phyloP scores from a whole-genome alignment of 805 yeast species.

The Metschnikowia drakensbergensis region DNA sequence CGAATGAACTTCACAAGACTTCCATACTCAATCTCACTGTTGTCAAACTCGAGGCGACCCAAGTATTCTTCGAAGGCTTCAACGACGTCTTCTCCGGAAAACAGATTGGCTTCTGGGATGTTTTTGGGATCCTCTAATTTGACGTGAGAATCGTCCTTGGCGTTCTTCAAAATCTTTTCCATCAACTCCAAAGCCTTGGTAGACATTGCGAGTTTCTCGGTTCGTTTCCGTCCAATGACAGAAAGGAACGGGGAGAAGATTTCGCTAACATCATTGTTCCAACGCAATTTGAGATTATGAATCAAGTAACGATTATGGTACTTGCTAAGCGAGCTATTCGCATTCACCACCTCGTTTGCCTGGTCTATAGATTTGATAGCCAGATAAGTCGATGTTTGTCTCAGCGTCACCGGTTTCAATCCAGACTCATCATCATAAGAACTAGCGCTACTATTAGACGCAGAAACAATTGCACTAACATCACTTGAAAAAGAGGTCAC shows the following conservation, averaged over 20 bases:
- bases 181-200: slow-evolving; percentile 48
- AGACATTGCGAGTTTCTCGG: slow-evolving; percentile 44
- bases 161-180: slow-evolving; percentile 36
- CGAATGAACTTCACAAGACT: slow-evolving; percentile 65
- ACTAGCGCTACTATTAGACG: slow-evolving; percentile 2
- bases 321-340: slow-evolving; percentile 24
- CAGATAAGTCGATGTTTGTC: slow-evolving; percentile 26
- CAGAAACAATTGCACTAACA: not conserved
- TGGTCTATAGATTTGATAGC: slow-evolving; percentile 26
- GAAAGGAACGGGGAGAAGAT: slow-evolving; percentile 55
- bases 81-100: slow-evolving; percentile 32
- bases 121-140: slow-evolving; percentile 1
- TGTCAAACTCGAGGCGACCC: slow-evolving; percentile 32
- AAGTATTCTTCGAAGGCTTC: slow-evolving; percentile 53
- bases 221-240: slow-evolving; percentile 40
- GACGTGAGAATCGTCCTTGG: slow-evolving; percentile 12
- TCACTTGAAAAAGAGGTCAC: slow-evolving; percentile 7
- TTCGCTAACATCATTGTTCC: slow-evolving; percentile 72
- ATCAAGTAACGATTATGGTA: slow-evolving; percentile 69
- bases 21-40: slow-evolving; percentile 48
- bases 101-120: slow-evolving; percentile 13
- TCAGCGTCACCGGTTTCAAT: slow-evolving; percentile 1
- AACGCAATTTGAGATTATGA: slow-evolving; percentile 68
- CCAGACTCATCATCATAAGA: slow-evolving; percentile 1
- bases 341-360: slow-evolving; percentile 21